These are phyloP conservation scores for Phytopythium aichiense DNA, from an alignment of 352 stramenopile species.

Conservation along the genomic window DNA sequence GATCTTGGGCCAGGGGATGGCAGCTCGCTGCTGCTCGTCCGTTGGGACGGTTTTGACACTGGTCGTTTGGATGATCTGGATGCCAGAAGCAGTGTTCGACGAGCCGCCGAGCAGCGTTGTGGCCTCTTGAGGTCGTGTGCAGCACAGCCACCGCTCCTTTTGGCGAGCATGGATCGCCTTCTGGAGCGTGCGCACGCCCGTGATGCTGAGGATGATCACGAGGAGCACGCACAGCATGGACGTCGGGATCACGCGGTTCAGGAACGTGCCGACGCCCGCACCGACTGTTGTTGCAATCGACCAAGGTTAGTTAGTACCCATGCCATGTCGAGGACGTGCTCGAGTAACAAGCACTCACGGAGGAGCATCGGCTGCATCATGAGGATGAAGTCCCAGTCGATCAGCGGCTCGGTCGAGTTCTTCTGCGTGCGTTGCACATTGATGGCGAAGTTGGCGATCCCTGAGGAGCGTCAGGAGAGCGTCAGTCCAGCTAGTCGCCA, in stretches of 20 bases:
- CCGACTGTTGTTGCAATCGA: slow-evolving; percentile 30
- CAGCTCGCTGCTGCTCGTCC: slow-evolving; percentile 23
- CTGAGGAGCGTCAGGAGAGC: slow-evolving; percentile 14
- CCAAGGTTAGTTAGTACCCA: neutral
- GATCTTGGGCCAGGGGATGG: slow-evolving; percentile 77
- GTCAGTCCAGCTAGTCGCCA: neutral
- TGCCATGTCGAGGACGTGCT: no score
- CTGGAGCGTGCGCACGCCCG: slow-evolving; percentile 81
- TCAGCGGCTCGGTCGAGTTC: slow-evolving; percentile 84
- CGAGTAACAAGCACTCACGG: slow-evolving; percentile 27
- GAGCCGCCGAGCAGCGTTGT: slow-evolving; percentile 13
- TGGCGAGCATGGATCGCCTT: slow-evolving; percentile 88
- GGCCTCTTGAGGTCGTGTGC: slow-evolving; percentile 15
- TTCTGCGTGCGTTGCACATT: slow-evolving; percentile 90
- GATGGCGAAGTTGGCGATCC: slow-evolving; percentile 90
- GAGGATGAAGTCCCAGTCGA: slow-evolving; percentile 97
- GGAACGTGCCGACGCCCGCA: slow-evolving; percentile 78
- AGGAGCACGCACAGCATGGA: slow-evolving; percentile 86
- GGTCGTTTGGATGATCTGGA: slow-evolving; percentile 14
- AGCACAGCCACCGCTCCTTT: slow-evolving; percentile 74
- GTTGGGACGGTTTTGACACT: slow-evolving; percentile 17
- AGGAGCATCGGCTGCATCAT: slow-evolving; percentile 93
- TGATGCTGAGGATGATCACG: slow-evolving; percentile 86
- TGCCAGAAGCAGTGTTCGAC: neutral
- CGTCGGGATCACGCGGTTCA: slow-evolving; percentile 91